phyloP scores from a whole-genome alignment of 345 rosid species.

The Arabidopsis suecica region DNA sequence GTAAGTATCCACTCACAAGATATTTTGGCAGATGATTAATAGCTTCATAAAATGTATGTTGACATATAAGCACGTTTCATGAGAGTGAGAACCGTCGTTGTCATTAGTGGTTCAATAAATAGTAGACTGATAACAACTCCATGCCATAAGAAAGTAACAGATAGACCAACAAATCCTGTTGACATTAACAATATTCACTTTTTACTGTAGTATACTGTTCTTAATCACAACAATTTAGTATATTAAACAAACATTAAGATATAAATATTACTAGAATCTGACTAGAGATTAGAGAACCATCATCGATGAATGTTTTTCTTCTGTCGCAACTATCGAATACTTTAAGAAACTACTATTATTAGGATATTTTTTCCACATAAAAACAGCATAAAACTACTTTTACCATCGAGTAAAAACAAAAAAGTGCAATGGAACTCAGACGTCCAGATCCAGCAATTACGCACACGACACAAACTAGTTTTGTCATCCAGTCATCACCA shows the following conservation, averaged over 20 bases:
- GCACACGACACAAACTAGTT: conserved; percentile 32
- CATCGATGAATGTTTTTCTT: neutral
- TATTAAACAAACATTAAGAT: neutral
- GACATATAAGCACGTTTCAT: neutral
- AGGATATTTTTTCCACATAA: neutral
- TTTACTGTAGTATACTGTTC: neutral
- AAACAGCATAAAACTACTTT: conserved; percentile 23
- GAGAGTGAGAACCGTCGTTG: conserved; percentile 14
- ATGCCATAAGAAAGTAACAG: neutral
- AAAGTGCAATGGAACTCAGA: conserved; percentile 11
- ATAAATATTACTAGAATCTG: neutral
- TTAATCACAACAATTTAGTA: neutral
- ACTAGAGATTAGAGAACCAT: neutral
- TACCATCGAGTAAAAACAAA: conserved; percentile 17
- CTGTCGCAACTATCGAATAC: neutral
- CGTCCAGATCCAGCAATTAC: conserved; percentile 36
- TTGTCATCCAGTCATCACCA: conserved; percentile 19
- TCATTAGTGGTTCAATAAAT: conserved; percentile 31
- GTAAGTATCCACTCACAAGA: conserved; percentile 16
- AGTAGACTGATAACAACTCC: conserved; percentile 17
- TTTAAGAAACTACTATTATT: neutral
- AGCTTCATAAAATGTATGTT: neutral
- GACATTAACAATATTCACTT: neutral
- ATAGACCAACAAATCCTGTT: neutral
- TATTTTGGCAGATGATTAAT: conserved; percentile 9